phyloP scores from a whole-genome alignment of 176 grass and related monocot genomes.

The Eragrostis curvula region DNA sequence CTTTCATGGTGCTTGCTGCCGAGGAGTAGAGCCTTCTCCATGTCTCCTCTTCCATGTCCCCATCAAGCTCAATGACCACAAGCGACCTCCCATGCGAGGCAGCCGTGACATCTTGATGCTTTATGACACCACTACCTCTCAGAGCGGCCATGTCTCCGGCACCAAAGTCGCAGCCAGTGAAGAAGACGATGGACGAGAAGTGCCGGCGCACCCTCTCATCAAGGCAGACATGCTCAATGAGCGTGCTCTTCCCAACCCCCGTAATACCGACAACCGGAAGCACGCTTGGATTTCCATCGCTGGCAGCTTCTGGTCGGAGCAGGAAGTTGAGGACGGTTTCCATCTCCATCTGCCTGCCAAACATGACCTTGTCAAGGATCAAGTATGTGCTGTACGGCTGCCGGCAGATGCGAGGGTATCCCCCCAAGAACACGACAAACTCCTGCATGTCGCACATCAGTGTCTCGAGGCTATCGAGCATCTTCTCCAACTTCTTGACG shows the following conservation, averaged over 20 bases:
- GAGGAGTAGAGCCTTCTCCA: slow-evolving; percentile 28
- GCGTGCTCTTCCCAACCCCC: slow-evolving; percentile 51
- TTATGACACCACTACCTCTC: not conserved
- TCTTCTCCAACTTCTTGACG: too few species aligned
- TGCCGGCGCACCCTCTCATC: too few species aligned
- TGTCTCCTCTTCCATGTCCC: not conserved
- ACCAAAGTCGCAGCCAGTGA: not conserved
- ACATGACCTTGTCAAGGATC: too few species aligned
- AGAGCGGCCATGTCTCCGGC: not conserved
- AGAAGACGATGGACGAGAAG: slow-evolving; percentile 29
- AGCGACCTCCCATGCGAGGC: not conserved
- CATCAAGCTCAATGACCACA: slow-evolving; percentile 5
- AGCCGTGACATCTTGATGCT: slow-evolving; percentile 23
- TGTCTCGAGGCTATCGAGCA: too few species aligned
- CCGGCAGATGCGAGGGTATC: too few species aligned
- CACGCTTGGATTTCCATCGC: not conserved
- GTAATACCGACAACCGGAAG: slow-evolving; percentile 29
- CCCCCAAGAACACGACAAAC: too few species aligned
- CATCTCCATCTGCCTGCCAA: slow-evolving; percentile 36
- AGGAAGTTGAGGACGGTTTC: slow-evolving; percentile 29
- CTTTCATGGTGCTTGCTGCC: not conserved
- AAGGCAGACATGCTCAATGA: slow-evolving; percentile 48
- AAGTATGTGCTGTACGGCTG: too few species aligned
- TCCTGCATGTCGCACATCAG: too few species aligned
- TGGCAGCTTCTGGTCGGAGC: not conserved